Percentiles rank a stretch among this genome's conserved stretches.
phyloP scores from a whole-genome alignment of 192 early-diverging fungal genomes.

The Paraglomus occultum region DNA sequence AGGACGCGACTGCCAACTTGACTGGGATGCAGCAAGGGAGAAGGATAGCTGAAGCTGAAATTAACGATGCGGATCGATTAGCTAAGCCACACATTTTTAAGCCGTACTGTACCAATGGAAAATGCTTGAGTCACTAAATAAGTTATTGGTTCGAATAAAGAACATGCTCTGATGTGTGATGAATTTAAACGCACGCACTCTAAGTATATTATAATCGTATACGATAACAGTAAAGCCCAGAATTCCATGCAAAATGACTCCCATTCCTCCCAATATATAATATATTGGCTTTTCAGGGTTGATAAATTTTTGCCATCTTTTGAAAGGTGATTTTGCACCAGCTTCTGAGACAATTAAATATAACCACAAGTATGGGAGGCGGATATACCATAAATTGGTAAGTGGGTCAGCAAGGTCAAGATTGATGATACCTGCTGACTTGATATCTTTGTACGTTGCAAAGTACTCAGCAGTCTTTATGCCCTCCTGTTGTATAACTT shows the following conservation, averaged over 20 bases:
- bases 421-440: neutral
- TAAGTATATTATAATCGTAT: too few species aligned
- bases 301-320: neutral
- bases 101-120: too few species aligned
- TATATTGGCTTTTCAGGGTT: neutral
- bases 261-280: neutral
- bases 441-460: neutral
- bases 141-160: too few species aligned
- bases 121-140: too few species aligned
- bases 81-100: constrained; percentile 6
- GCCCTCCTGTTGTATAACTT: too few species aligned
- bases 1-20: neutral
- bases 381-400: neutral
- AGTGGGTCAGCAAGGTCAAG: neutral
- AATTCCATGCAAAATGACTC: neutral
- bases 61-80: neutral
- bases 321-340: too few species aligned
- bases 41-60: too few species aligned
- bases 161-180: too few species aligned
- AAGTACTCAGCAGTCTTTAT: too few species aligned
- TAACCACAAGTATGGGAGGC: neutral
- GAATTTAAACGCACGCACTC: too few species aligned
- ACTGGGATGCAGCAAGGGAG: neutral
- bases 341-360: neutral
- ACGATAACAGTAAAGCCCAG: neutral